Base-by-base conservation (phyloP, 2,329 filamentous ascomycete genomes). In the Blumeria hordei region DNA sequence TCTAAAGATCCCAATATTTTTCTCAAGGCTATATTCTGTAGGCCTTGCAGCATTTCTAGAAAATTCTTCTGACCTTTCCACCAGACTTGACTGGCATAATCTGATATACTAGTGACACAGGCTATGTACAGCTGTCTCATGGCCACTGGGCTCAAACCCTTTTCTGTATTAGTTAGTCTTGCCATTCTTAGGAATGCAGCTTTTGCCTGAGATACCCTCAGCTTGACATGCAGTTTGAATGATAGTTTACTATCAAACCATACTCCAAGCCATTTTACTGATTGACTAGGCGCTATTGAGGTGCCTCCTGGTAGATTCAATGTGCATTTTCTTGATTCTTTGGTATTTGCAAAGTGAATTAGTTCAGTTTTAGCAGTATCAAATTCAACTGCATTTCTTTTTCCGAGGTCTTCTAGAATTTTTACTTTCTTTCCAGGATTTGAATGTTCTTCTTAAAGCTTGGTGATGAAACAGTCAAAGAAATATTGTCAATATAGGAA, bases 281-380 rank as follows among this genome's bases (percentile, higher is more conserved):
- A 18, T 28, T 47, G n/a, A 21, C 16, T 47, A 1, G 44, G 44
- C 14, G 21, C 33, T 9, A 47, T 6, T 21, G 12, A 8, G 16
- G 8, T 10, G 9, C 44, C 44, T 21, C 16, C 16, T 4, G 44
- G 8, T 8, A 47, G 44, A 8, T 47, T 6, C 9, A 47, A 8
- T 9, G 3, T 18, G 14, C 14, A 11, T 1, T 35, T 10, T 18
- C 36, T 52, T 12, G 49, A 28, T 32, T 35, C 28, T 21, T 52
- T 52, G 16, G 49, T 18, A n/a, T 52, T 52, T 35, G 21, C 35
- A 52, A 52, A 52, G 49, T 52, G 39, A 33, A 54, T 44, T 12
- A 34, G 28, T 35, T 49, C 33, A 7, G 39, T 54, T 12, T 56
- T 34, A 32, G 34, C 6, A 32, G 32, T 50, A 45, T 54, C 32